A percentile compares a stretch with the other conserved stretches of the same genome.
phyloP scores from a whole-genome alignment of 163 green algal species.

The Chloromonas sp. region DNA sequence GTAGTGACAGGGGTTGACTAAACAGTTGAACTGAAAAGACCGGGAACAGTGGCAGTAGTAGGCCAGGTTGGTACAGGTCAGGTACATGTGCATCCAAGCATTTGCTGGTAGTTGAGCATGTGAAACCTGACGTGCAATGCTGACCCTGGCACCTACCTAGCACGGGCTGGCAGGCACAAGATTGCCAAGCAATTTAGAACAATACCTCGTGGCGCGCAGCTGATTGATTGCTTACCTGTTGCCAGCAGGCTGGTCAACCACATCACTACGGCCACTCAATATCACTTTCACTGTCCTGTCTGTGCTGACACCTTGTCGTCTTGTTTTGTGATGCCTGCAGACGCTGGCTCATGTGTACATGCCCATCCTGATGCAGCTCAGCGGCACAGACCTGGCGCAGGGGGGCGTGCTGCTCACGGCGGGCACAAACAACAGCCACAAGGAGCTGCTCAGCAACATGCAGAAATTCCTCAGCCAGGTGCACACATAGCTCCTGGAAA shows the following conservation, averaged over 20 bases:
- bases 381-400: conserved; percentile 12
- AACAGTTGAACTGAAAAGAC: too few species aligned
- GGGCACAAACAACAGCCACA: conserved; percentile 23
- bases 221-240: too few species aligned
- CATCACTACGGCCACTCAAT: too few species aligned
- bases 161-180: too few species aligned
- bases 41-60: too few species aligned
- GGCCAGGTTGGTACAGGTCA: too few species aligned
- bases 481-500: background rate
- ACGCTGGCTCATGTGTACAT: conserved; percentile 53
- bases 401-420: conserved; percentile 21
- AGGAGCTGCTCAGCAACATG: conserved; percentile 57
- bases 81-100: too few species aligned
- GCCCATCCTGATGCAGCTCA: conserved; percentile 48
- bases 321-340: conserved; percentile 15
- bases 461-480: conserved; percentile 65
- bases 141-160: background rate
- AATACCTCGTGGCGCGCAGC: too few species aligned
- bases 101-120: too few species aligned
- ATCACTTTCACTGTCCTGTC: too few species aligned
- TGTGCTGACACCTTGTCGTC: background rate
- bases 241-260: too few species aligned
- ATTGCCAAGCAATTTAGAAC: too few species aligned
- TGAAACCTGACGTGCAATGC: background rate
- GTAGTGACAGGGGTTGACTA: background rate